Conservation (phyloP, 371 early-diverging fungal species). For the Blakeslea trispora region DNA sequence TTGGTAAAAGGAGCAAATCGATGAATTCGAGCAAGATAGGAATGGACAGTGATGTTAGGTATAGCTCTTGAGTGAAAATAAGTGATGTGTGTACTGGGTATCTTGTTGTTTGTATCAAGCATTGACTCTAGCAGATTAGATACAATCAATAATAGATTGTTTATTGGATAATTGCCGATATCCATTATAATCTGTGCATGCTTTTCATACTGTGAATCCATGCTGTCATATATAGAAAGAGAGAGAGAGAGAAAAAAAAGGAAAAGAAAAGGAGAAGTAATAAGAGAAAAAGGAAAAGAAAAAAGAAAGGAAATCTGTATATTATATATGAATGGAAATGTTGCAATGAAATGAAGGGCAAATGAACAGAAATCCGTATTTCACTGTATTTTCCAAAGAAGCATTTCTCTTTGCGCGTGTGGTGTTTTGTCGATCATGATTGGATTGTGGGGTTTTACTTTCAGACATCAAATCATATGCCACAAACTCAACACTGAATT, state of each 20-base stretch:
- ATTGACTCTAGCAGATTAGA: slow-evolving; percentile 52
- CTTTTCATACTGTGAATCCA: too few species aligned
- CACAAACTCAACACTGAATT: too few species aligned
- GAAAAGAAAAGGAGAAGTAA: not conserved
- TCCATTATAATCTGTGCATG: too few species aligned
- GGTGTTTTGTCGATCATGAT: too few species aligned
- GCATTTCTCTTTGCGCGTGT: too few species aligned
- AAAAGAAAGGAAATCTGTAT: too few species aligned
- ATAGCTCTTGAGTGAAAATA: slow-evolving; percentile 81
- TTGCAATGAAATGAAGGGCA: too few species aligned
- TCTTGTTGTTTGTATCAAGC: slow-evolving; percentile 60
- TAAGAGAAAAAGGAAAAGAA: too few species aligned
- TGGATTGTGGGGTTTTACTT: too few species aligned
- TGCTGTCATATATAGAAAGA: not conserved
- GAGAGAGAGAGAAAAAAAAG: not conserved
- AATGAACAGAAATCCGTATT: too few species aligned
- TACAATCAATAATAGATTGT: slow-evolving; percentile 42
- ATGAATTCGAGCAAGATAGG: slow-evolving; percentile 66
- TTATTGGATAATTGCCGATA: slow-evolving; percentile 45
- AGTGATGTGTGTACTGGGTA: slow-evolving; percentile 58
- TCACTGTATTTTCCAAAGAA: not conserved
- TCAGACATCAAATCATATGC: too few species aligned
- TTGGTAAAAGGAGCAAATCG: slow-evolving; percentile 78
- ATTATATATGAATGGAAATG: too few species aligned
- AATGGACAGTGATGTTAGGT: slow-evolving; percentile 67